Evolutionary conservation across 192 early-diverging fungal genomes (phyloP), one percentile per base, ranked within the genome.

Genomic region (Coemansia sp.): DNA sequence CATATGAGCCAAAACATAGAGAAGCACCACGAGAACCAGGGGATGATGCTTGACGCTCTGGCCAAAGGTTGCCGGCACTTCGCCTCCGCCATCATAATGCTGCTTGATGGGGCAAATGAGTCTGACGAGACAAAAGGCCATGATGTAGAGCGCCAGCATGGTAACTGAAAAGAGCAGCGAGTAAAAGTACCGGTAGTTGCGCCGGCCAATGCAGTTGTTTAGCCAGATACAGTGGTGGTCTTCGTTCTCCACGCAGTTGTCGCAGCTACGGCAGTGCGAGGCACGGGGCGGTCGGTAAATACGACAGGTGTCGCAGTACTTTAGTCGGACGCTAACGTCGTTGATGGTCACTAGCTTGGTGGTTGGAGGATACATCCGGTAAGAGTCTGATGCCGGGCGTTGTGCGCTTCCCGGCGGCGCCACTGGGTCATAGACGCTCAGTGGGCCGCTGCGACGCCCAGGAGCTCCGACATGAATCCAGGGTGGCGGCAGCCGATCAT

Each of bases 161-260:
- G 86, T 86, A n/a, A 83, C 76, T 0, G 84, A 70, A 31, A 84
- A 42, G 7, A 94, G 77, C 60, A 95, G 94, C 13, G 85, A 85
- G 69, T 94, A 90, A 65, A 97, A 97, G 42, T 88, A 86, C 14
- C 87, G 85, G 73, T 92, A 92, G 75, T 92, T 92, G 59, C 90
- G 77, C 34, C 86, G 85, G 4, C 96, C 96, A 46, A 98, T 87
- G 74, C 95, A 96, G 76, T 93, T 95, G 67, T 90, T 93, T 8
- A 93, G 89, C 95, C 95, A 98, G 24, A 93, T 90, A 71, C 96
- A 98, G 73, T 98, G 93, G 63, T 94, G 92, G 77, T 94, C 91
- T 60, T 88, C 87, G 62, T 88, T 87, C 69, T 92, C 90, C 53
- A 97, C 93, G 76, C 95, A 97, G 65, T 93, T 92, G 74, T 96